Percentiles rank a stretch among this genome's conserved stretches.
Evolutionary conservation across 2,329 filamentous ascomycete species (phyloP).

Genomic region (Colletotrichum costaricense): DNA sequence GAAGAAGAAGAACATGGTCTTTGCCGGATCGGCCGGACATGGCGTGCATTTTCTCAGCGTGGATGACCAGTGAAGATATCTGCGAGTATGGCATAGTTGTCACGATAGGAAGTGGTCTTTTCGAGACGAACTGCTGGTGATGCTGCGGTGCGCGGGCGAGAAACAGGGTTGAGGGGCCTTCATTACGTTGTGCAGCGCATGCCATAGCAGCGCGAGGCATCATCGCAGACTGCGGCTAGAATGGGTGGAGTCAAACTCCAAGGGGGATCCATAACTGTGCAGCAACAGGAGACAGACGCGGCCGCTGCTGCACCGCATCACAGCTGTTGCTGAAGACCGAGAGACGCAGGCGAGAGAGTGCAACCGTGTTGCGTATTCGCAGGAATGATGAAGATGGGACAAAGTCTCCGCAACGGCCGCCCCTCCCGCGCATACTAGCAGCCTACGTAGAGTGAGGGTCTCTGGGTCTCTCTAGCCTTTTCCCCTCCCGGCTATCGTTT

Average conservation of each 20-base stretch:
- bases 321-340: background rate
- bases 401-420: conserved; percentile 2
- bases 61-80: too few species aligned
- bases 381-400: background rate
- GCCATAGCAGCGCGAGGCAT: background rate
- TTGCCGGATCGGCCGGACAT: conserved; percentile 11
- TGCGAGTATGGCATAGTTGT: too few species aligned
- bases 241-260: background rate
- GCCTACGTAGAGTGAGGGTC: too few species aligned
- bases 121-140: background rate
- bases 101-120: background rate
- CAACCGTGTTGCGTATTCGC: too few species aligned
- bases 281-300: background rate
- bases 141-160: conserved; percentile 3
- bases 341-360: background rate
- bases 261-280: background rate
- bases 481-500: background rate
- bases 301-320: background rate
- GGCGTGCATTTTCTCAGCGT: background rate
- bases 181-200: background rate
- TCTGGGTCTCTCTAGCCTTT: background rate
- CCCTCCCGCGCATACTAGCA: background rate
- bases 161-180: background rate
- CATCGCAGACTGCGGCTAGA: conserved; percentile 1
- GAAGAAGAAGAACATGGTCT: background rate